Conservation (phyloP, 352 stramenopile species). For the Phytophthora lateralis region DNA sequence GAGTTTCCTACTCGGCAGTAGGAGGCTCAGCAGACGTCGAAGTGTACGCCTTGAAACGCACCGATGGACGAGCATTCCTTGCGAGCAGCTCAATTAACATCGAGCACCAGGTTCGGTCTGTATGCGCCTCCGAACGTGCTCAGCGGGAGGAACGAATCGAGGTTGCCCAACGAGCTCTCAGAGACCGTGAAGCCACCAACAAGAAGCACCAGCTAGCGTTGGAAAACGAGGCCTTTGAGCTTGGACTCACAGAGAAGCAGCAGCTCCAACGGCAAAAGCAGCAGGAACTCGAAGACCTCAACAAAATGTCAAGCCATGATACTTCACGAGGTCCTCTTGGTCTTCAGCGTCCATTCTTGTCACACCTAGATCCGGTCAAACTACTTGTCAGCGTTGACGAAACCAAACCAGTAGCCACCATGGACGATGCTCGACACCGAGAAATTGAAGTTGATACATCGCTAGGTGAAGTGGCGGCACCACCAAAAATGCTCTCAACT, state of each 20-base stretch:
- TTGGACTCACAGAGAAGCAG: slow-evolving; percentile 25
- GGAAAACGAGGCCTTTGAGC: slow-evolving; percentile 29
- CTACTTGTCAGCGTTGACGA: slow-evolving; percentile 18
- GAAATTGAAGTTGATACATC: slow-evolving; percentile 17
- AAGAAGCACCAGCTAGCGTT: slow-evolving; percentile 20
- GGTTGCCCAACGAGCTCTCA: slow-evolving; percentile 14
- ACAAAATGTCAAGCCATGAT: slow-evolving; percentile 6
- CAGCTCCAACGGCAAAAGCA: slow-evolving; percentile 25
- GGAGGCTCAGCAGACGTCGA: slow-evolving; percentile 48
- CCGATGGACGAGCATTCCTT: slow-evolving; percentile 23
- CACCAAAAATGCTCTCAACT: slow-evolving; percentile 53
- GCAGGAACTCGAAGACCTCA: slow-evolving; percentile 24
- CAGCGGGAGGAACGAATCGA: slow-evolving; percentile 27
- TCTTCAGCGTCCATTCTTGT: slow-evolving; percentile 23
- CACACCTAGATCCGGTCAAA: slow-evolving; percentile 25
- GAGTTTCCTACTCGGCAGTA: slow-evolving; percentile 27
- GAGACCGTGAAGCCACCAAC: slow-evolving; percentile 9
- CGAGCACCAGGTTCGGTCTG: slow-evolving; percentile 10
- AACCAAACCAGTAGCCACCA: slow-evolving; percentile 4
- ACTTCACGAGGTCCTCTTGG: slow-evolving; percentile 1
- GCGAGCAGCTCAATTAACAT: slow-evolving; percentile 7
- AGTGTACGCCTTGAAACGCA: slow-evolving; percentile 46
- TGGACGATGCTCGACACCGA: slow-evolving; percentile 1
- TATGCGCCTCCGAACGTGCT: slow-evolving; percentile 19
- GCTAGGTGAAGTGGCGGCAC: slow-evolving; percentile 26